These are phyloP conservation scores for Conoideocrella luteorostrata DNA, from an alignment of 2,329 filamentous ascomycete genomes.

Conservation along the genomic window DNA sequence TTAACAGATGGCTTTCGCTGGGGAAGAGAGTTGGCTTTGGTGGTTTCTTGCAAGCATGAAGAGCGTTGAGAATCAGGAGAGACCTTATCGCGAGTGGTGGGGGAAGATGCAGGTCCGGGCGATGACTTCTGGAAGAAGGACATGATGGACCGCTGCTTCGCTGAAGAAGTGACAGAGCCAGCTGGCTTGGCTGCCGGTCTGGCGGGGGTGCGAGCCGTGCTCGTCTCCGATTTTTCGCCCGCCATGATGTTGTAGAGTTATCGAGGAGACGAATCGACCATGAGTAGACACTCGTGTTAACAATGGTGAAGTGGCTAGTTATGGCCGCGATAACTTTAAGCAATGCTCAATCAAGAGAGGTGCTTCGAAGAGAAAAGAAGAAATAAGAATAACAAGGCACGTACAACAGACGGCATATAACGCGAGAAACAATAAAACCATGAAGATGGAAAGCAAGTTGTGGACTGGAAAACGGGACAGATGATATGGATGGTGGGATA, in stretches of 20 bases:
- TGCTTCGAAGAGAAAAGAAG: background rate
- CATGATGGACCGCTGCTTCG: constrained; percentile 37
- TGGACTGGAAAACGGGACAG: background rate
- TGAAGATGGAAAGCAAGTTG: background rate
- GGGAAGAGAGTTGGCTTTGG: constrained; percentile 33
- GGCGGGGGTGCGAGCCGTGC: constrained; percentile 9
- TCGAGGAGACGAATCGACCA: background rate
- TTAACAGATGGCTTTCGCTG: constrained; percentile 33
- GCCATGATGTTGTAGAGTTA: constrained; percentile 4
- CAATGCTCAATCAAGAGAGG: no score
- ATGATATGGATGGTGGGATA: no score
- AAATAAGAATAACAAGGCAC: no score
- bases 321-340: no score
- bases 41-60: constrained; percentile 34
- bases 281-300: background rate
- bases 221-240: constrained; percentile 1
- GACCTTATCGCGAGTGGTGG: constrained; percentile 26
- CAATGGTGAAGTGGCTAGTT: background rate
- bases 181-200: constrained; percentile 5
- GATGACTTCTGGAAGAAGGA: constrained; percentile 40
- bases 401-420: no score
- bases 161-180: constrained; percentile 21
- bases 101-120: constrained; percentile 24
- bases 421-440: no score
- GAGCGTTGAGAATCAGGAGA: constrained; percentile 24